Evolutionary conservation across 352 stramenopile genomes (phyloP).

Genomic region (Phytophthora chlamydospora): DNA sequence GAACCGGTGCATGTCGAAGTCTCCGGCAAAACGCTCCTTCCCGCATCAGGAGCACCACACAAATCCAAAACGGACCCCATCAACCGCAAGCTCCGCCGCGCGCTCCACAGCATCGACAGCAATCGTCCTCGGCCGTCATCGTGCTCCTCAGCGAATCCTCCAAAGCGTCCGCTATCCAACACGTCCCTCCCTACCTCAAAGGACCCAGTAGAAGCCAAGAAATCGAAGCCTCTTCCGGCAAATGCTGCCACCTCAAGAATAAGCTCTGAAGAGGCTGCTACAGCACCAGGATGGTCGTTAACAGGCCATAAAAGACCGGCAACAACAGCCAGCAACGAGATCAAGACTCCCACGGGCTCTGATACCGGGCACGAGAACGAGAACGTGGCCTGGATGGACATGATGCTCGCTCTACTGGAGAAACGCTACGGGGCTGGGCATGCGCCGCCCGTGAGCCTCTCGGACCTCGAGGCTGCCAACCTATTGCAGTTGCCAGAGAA

Average conservation of each 20-base stretch:
- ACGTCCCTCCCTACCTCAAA: background rate
- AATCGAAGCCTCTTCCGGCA: background rate
- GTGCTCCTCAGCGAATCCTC: background rate
- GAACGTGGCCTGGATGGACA: slow-evolving; percentile 87
- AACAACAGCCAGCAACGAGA: background rate
- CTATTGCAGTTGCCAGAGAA: slow-evolving; percentile 35
- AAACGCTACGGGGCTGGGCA: slow-evolving; percentile 52
- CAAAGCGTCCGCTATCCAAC: slow-evolving; percentile 6
- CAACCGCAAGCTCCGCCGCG: slow-evolving; percentile 18
- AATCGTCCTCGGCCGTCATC: slow-evolving; percentile 14
- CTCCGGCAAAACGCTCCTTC: slow-evolving; percentile 5
- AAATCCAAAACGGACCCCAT: slow-evolving; percentile 19
- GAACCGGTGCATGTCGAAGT: slow-evolving; percentile 20
- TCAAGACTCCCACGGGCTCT: background rate
- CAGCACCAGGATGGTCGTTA: background rate
- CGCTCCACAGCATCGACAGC: slow-evolving; percentile 41
- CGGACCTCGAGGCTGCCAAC: slow-evolving; percentile 48
- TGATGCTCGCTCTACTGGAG: slow-evolving; percentile 77
- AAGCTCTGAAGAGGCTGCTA: background rate
- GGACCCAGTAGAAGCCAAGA: slow-evolving; percentile 19
- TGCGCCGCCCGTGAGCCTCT: slow-evolving; percentile 44
- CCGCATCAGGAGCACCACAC: slow-evolving; percentile 4
- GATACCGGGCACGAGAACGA: slow-evolving; percentile 35
- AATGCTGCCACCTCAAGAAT: background rate
- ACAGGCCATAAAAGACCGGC: slow-evolving; percentile 16